Evolutionary conservation across 257 asterid genomes (phyloP).

Genomic region (Cruciata laevipes): DNA sequence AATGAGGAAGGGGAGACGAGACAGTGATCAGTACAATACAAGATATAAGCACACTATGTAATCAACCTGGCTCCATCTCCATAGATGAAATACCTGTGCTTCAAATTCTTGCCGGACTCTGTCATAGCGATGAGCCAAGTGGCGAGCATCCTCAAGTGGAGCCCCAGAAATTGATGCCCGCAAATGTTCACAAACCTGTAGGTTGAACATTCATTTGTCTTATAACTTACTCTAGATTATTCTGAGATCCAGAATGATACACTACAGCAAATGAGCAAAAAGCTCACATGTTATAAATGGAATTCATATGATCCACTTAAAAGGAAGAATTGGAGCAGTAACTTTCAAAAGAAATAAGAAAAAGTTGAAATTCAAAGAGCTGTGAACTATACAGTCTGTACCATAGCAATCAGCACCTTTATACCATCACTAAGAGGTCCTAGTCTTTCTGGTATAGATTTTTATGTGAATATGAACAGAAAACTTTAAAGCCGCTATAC

Average conservation of each 20-base stretch:
- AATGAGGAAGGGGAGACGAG: background rate
- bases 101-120: constrained; percentile 84
- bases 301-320: background rate
- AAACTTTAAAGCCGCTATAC: background rate
- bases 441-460: background rate
- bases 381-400: background rate
- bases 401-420: background rate
- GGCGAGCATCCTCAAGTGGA: constrained; percentile 98
- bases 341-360: background rate
- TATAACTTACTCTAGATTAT: too few species aligned
- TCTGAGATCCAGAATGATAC: background rate
- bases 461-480: too few species aligned
- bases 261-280: background rate
- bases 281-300: background rate
- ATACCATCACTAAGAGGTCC: background rate
- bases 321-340: background rate
- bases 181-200: constrained; percentile 79
- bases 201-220: too few species aligned
- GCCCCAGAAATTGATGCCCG: constrained; percentile 63
- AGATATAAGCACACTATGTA: background rate
- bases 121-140: constrained; percentile 73
- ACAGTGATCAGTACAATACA: background rate
- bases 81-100: constrained; percentile 51
- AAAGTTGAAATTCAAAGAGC: background rate
- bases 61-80: background rate